These are phyloP conservation scores for Alternaria sp. DNA, from an alignment of 2,329 filamentous ascomycete species.

Conservation along the genomic window DNA sequence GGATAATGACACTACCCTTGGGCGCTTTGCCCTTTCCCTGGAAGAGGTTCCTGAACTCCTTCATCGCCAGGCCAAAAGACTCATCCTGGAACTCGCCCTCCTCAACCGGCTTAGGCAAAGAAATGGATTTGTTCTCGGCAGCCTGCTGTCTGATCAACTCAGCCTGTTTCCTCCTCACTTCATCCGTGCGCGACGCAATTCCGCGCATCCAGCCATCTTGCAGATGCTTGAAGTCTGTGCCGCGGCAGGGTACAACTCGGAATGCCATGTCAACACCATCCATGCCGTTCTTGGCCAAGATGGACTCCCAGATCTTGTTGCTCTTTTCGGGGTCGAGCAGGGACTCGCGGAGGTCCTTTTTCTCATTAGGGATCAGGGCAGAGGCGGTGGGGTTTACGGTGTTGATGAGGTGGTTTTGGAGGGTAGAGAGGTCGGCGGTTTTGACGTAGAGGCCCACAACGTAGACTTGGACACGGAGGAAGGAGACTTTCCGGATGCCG, in stretches of 20 bases:
- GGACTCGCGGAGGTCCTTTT: constrained; percentile 71
- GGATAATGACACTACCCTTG: constrained; percentile 78
- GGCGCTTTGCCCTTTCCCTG: constrained; percentile 77
- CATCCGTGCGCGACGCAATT: constrained; percentile 75
- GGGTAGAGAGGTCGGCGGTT: constrained; percentile 78
- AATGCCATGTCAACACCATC: constrained; percentile 74
- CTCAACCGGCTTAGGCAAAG: constrained; percentile 44
- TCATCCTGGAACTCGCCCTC: constrained; percentile 70
- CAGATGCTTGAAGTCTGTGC: constrained; percentile 93
- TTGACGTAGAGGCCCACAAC: constrained; percentile 93
- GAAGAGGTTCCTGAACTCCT: constrained; percentile 82
- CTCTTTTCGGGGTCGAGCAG: constrained; percentile 75
- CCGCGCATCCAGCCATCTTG: constrained; percentile 90
- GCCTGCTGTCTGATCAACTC: constrained; percentile 54
- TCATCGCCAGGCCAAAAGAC: constrained; percentile 76
- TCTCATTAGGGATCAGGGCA: constrained; percentile 82
- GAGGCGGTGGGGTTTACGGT: constrained; percentile 80
- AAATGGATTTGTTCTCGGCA: constrained; percentile 47
- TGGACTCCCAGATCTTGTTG: constrained; percentile 75
- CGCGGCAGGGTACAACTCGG: constrained; percentile 86
- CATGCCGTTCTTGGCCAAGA: constrained; percentile 66
- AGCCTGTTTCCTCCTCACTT: constrained; percentile 49
- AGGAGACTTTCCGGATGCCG: constrained; percentile 88
- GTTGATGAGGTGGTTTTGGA: constrained; percentile 80
- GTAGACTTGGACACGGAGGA: constrained; percentile 90